phyloP scores from a whole-genome alignment of 2,329 filamentous ascomycete genomes.

The Anthostomella pinea region DNA sequence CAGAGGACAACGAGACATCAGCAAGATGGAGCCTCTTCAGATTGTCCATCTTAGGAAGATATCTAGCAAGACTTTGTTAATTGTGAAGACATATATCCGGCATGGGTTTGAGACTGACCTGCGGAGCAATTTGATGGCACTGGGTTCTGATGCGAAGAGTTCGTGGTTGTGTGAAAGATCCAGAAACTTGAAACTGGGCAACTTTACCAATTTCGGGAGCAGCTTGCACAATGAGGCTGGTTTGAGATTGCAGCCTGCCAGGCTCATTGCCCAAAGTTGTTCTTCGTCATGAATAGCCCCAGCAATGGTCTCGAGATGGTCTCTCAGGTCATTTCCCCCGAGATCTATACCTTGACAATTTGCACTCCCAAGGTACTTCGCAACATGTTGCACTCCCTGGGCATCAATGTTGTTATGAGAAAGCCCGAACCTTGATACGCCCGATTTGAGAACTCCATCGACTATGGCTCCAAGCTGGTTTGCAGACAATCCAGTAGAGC shows the following conservation, averaged over 20 bases:
- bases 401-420: constrained; percentile 77
- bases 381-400: constrained; percentile 71
- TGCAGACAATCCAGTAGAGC: constrained; percentile 71
- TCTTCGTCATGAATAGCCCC: constrained; percentile 50
- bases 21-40: constrained; percentile 84
- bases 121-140: constrained; percentile 69
- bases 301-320: constrained; percentile 53
- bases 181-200: constrained; percentile 79
- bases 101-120: constrained; percentile 49
- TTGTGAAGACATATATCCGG: not conserved
- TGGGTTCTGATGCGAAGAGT: constrained; percentile 72
- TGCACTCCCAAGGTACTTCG: constrained; percentile 71
- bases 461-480: constrained; percentile 72
- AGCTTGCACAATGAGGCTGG: constrained; percentile 70
- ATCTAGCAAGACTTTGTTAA: constrained; percentile 41
- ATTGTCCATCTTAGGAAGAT: constrained; percentile 73
- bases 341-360: constrained; percentile 86
- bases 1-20: constrained; percentile 78
- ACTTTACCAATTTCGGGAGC: constrained; percentile 67
- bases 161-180: constrained; percentile 87
- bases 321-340: constrained; percentile 72
- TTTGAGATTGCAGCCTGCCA: constrained; percentile 81
- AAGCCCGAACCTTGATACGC: constrained; percentile 74
- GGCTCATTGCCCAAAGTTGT: constrained; percentile 74
- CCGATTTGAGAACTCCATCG: constrained; percentile 77